A percentile compares a stretch with the other conserved stretches of the same genome.
These are phyloP conservation scores for Stephanodiscus triporus DNA, from an alignment of 108 stramenopile genomes.

Conservation along the genomic window DNA sequence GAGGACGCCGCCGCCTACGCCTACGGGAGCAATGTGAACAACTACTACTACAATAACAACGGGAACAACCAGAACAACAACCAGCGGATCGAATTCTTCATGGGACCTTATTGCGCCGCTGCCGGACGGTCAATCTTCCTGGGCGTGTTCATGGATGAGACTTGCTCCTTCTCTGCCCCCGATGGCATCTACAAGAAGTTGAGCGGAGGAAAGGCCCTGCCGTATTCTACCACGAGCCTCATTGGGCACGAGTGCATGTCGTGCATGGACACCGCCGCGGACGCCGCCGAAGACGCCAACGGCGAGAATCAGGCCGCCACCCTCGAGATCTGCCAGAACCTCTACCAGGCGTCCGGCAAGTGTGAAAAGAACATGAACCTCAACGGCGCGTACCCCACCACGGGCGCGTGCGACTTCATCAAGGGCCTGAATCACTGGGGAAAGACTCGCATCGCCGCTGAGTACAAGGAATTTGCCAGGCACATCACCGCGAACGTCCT, in stretches of 20 bases:
- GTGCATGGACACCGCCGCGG: conserved; percentile 1
- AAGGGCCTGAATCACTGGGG: conserved; percentile 13
- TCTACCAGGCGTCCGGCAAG: conserved; percentile 24
- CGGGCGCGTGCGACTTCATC: conserved; percentile 25
- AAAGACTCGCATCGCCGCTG: conserved; percentile 12
- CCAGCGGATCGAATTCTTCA: conserved; percentile 55
- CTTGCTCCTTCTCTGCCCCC: conserved; percentile 59
- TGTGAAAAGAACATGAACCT: conserved; percentile 15
- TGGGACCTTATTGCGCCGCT: conserved; percentile 63
- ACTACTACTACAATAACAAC: conserved; percentile 24
- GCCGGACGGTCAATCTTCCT: conserved; percentile 71
- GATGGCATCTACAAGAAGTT: conserved; percentile 55
- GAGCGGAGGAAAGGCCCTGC: conserved; percentile 1
- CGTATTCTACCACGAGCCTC: conserved; percentile 9
- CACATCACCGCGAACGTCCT: not conserved
- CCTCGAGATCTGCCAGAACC: conserved; percentile 13
- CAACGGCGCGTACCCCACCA: conserved; percentile 10
- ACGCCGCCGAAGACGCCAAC: conserved; percentile 5
- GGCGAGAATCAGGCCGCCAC: conserved; percentile 3
- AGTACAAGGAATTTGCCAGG: not conserved
- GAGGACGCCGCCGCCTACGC: conserved; percentile 39
- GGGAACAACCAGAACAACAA: conserved; percentile 27
- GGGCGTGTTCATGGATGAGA: conserved; percentile 77
- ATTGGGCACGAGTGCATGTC: conserved; percentile 11
- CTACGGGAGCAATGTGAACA: conserved; percentile 26